phyloP scores from a whole-genome alignment of 768 basidiomycete species.

The Hygrocybe coccinea region DNA sequence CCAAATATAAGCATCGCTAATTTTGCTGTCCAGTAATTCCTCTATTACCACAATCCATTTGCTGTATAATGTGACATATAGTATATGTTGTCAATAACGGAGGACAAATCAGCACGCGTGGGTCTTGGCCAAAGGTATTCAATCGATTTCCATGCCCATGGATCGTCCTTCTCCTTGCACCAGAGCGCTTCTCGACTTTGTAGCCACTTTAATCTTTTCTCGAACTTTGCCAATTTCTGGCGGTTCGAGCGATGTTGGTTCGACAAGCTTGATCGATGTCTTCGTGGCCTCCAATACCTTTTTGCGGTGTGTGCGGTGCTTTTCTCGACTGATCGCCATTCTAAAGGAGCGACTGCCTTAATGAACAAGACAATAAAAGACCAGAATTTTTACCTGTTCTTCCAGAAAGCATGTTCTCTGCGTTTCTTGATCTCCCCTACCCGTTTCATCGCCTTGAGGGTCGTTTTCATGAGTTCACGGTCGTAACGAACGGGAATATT shows the following conservation, averaged over 20 bases:
- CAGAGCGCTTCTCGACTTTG: constrained; percentile 65
- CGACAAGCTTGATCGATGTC: constrained; percentile 57
- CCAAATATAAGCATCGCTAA: constrained; percentile 93
- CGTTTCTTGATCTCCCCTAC: constrained; percentile 86
- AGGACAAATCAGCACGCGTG: constrained; percentile 1
- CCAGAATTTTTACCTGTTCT: constrained; percentile 57
- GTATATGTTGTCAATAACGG: not conserved
- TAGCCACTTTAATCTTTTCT: constrained; percentile 74
- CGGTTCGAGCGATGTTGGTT: constrained; percentile 50
- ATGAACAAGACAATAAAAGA: not conserved
- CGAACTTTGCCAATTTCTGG: constrained; percentile 46
- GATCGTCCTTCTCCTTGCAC: constrained; percentile 78
- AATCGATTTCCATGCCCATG: constrained; percentile 91
- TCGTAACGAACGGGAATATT: constrained; percentile 97
- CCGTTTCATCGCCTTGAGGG: constrained; percentile 94
- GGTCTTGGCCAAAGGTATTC: constrained; percentile 18
- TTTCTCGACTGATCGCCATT: constrained; percentile 80
- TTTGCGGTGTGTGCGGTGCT: constrained; percentile 67
- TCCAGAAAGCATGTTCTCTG: constrained; percentile 94
- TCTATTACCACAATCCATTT: not conserved
- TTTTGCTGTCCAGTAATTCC: no score
- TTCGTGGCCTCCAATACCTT: constrained; percentile 57
- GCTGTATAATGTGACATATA: constrained; percentile 13
- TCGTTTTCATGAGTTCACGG: constrained; percentile 87
- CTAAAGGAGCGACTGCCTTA: constrained; percentile 35